Evolutionary conservation across 257 asterid species (phyloP), one percentile per base, ranked within the genome.

Genomic region (Nicotiana tabacum): DNA sequence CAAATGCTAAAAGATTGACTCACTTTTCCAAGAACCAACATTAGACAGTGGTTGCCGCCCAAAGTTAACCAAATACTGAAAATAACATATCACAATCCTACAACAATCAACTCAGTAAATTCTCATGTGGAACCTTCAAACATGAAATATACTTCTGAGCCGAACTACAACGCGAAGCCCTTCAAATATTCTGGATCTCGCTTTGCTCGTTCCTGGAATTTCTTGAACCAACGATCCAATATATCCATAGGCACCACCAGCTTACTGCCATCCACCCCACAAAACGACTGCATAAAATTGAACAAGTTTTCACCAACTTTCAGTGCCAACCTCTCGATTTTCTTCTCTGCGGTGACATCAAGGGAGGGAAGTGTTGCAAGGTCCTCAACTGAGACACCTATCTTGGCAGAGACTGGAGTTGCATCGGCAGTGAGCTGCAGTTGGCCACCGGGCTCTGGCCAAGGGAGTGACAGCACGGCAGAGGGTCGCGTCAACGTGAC

Each of bases 231-330:
- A 32, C 98, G 87, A 78, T 93, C 98, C 91, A 96, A 62, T 62
- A 96, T 93, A 90, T 96, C 99, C 93, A 89, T 96, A 9, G 99
- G 99, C 88, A 96, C 99, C 29, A 94, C 89, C 53, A 96, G 91
- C 90, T 89, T 94, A 81, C 94, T 90, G 30, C 99, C 98, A 70
- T 96, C 99, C 2, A 94, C 97, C 17, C 95, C 98, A 74, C 99
- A 94, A 83, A 96, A 93, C 18, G 99, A 94, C 91, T 96, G 98
- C 98, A 94, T 94, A 77, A 96, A 96, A 82, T 96, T 94, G 88
- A 96, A 96, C 89, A 96, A 78, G 85, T 94, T 94, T 90, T 96
- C 98, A 67, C 99, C 99, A 5, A 96, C 98, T 85, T 91, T 93
- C 95, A 93, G 30, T 0, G 99, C 98, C 92, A 96, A 46, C 84